A percentile compares a stretch with the other conserved stretches of the same genome.
phyloP scores from a whole-genome alignment of 2,329 filamentous ascomycete genomes.

The Colletotrichum eleusines region DNA sequence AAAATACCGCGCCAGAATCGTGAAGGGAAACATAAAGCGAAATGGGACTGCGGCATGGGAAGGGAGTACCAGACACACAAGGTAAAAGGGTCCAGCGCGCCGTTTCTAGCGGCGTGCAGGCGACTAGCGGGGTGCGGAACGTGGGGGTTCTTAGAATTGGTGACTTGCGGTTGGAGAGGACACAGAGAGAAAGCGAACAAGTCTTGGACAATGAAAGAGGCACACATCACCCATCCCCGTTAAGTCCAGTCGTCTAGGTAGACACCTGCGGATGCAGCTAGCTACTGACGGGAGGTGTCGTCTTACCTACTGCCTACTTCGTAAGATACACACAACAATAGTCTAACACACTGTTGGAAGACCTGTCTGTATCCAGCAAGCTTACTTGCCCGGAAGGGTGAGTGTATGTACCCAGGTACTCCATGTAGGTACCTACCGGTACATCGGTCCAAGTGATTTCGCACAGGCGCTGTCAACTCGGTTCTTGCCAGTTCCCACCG shows the following conservation, averaged over 20 bases:
- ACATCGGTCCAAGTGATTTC: not conserved
- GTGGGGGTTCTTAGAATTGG: slow-evolving; percentile 31
- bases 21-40: not conserved
- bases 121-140: slow-evolving; percentile 24
- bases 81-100: slow-evolving; percentile 25
- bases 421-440: too few relatives aligned
- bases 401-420: too few relatives aligned
- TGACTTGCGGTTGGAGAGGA: not conserved
- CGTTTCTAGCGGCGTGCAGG: slow-evolving; percentile 37
- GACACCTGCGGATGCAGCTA: too few relatives aligned
- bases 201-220: not conserved
- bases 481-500: not conserved
- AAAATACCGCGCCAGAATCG: not conserved
- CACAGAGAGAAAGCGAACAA: not conserved
- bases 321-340: too few relatives aligned
- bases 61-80: slow-evolving; percentile 7
- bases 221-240: too few relatives aligned
- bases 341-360: too few relatives aligned
- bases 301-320: not conserved
- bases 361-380: not conserved
- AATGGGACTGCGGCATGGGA: not conserved
- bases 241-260: too few relatives aligned
- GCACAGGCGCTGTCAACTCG: not conserved
- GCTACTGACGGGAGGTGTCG: not conserved
- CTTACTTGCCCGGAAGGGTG: not conserved